Evolutionary conservation across 1,284 basidiomycete species (phyloP), one percentile per base, ranked within the genome.

Genomic region (Mycena citricolor): DNA sequence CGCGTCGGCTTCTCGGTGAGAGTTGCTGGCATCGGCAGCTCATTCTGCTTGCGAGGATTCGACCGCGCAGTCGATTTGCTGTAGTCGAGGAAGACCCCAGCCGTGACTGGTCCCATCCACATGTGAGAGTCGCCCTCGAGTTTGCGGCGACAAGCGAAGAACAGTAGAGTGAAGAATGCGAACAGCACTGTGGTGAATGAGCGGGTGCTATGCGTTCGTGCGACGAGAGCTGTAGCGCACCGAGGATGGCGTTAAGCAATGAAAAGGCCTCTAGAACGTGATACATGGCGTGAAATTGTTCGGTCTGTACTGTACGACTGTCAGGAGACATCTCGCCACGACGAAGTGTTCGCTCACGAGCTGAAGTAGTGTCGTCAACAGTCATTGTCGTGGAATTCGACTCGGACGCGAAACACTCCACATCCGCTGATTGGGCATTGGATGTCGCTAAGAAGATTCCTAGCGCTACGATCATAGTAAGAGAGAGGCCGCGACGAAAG

Each of bases 211-310:
- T 24, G 22, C 37, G 31, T 32, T 34, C 40, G 39, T 42, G 37
- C 33, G 26, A 47, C 52, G 31, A 36, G 20, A 43, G 31, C 32
- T 35, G 14, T 39, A 13, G 68, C 81, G 51, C 61, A 83, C 86
- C 68, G 11, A 90, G 71, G 40, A 76, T 72, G 43, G 82, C 78
- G 57, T 89, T 90, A 61, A 90, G 78, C 44, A 90, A 65, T 11
- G 87, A 79, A 63, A 89, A 90, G 14, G 81, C 77, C 64, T 82
- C 83, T 39, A 89, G 67, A 20, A 88, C 86, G 28, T 81, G 77
- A 60, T 89, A 90, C 70, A 90, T 88, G 19, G 87, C 86, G 53
- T 87, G 87, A 60, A 83, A 90, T 52, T 74, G 61, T 70, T 84
- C 67, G 67, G 85, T 65, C 69, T 87, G 64, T 74, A 83, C 74